A percentile compares a stretch with the other conserved stretches of the same genome.
Evolutionary conservation across 768 basidiomycete species (phyloP).

Genomic region (Podaxis rugospora): DNA sequence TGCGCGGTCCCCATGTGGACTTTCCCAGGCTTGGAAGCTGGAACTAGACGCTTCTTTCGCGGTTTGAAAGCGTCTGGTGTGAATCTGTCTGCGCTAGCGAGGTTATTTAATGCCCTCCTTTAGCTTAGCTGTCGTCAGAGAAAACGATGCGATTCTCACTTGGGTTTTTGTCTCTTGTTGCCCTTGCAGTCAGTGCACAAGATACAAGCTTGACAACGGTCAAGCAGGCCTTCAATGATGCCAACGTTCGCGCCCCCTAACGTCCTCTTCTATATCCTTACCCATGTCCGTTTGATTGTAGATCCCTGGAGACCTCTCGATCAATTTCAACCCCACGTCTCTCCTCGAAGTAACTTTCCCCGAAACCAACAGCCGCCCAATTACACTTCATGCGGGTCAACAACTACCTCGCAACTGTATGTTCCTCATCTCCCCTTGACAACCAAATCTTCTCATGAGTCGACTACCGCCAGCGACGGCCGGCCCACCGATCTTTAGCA

Average conservation of each 20-base stretch:
- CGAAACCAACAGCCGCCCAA: slow-evolving; percentile 20
- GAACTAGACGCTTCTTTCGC: neutral
- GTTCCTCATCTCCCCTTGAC: neutral
- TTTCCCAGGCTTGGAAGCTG: slow-evolving; percentile 9
- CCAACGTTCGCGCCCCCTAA: slow-evolving; percentile 19
- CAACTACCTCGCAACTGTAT: slow-evolving; percentile 30
- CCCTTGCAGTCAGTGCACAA: slow-evolving; percentile 19
- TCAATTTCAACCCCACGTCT: slow-evolving; percentile 29
- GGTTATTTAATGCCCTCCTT: neutral
- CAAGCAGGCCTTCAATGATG: slow-evolving; percentile 24
- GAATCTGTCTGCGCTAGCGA: neutral
- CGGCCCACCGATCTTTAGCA: slow-evolving; percentile 30
- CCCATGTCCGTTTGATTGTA: slow-evolving; percentile 7
- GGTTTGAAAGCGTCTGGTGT: neutral
- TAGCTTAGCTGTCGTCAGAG: neutral
- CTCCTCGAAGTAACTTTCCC: slow-evolving; percentile 33
- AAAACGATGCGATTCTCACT: slow-evolving; percentile 6
- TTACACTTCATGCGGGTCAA: slow-evolving; percentile 30
- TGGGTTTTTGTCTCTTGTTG: neutral
- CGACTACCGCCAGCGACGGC: slow-evolving; percentile 28
- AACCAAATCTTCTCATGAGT: neutral
- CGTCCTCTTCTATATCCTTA: neutral
- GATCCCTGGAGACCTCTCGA: slow-evolving; percentile 27
- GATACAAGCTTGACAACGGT: slow-evolving; percentile 25
- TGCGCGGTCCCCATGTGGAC: neutral